Base-by-base conservation (phyloP, 164 flowering plant species). In the Platanus orientalis region DNA sequence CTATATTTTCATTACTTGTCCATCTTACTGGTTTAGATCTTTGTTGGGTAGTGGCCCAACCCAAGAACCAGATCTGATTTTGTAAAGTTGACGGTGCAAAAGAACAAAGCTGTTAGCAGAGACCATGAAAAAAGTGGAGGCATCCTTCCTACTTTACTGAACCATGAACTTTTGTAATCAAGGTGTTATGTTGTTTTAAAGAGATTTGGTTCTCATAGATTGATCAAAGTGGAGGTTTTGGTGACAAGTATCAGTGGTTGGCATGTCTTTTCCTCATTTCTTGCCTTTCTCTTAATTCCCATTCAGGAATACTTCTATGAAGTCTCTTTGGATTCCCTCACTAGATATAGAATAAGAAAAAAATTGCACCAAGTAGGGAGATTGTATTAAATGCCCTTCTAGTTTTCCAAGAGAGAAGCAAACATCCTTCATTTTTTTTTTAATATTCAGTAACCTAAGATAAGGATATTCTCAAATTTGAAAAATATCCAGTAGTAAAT, bases 51-150 rank as follows among this genome's bases (percentile, higher is more conserved):
- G 48, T 16, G 25, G 29, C n/a, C 42, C 42, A 36, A 7, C 42
- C 39, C 52, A 57, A 57, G 2, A 44, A 64, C 55, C 42, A 70
- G 67, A 47, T 54, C 59, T 70, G 65, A 70, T 54, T 49, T 54
- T 64, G 73, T 64, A 70, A 70, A 70, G 65, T 19, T 36, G 36
- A 57, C 47, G 39, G 0, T 54, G 63, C 34, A 25, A 57, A 53
- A 25, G 6, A 53, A 9, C 25, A 50, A 56, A 51, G 32, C 23
- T 40, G 30, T 40, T 32, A 48, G 53, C 26, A 57, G 51, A 56
- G 2, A 20, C n/a, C 50, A 6, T 39, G 39, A 36, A 27, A 63
- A 54, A 63, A 48, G 59, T 63, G 59, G n/a, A 57, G 42, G 12
- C 25, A 62, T 21, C 28, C 34, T 19, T 53, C 26, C 21, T 52